Conservation (phyloP, 768 basidiomycete species). For the Podaxis sp. region DNA sequence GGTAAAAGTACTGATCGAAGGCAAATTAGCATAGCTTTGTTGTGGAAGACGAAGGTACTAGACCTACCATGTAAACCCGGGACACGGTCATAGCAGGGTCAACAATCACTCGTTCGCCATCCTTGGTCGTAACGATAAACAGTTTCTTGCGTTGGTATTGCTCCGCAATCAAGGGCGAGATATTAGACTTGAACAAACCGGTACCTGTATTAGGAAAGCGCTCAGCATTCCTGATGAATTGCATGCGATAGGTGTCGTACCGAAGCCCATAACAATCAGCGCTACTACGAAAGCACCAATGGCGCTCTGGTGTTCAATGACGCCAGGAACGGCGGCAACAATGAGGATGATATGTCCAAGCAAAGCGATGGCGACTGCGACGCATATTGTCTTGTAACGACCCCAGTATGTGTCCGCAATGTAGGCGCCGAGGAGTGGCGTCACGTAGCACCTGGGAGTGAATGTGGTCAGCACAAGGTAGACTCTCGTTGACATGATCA, state of each 20-base stretch:
- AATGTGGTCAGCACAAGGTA: slow-evolving; percentile 7
- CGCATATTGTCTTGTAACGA: slow-evolving; percentile 66
- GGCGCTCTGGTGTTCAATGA: slow-evolving; percentile 55
- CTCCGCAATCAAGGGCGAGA: slow-evolving; percentile 78
- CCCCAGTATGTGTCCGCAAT: slow-evolving; percentile 69
- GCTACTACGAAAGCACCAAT: slow-evolving; percentile 56
- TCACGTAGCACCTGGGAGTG: slow-evolving; percentile 49
- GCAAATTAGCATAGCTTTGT: not conserved
- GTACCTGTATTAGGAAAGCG: slow-evolving; percentile 38
- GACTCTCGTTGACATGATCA: not conserved
- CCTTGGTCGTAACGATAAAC: slow-evolving; percentile 48
- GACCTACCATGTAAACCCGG: slow-evolving; percentile 69
- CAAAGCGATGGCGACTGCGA: slow-evolving; percentile 54
- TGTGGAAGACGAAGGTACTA: slow-evolving; percentile 18
- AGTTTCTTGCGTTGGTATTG: slow-evolving; percentile 60
- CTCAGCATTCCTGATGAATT: slow-evolving; percentile 14
- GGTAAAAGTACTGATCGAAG: slow-evolving; percentile 54
- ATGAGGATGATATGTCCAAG: slow-evolving; percentile 68
- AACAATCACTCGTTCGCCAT: slow-evolving; percentile 72
- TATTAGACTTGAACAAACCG: slow-evolving; percentile 76
- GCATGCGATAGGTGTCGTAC: slow-evolving; percentile 20
- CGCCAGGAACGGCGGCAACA: slow-evolving; percentile 62
- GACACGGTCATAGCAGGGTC: slow-evolving; percentile 69
- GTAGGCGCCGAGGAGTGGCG: slow-evolving; percentile 63
- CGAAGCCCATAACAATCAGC: slow-evolving; percentile 58